Evolutionary conservation across 768 basidiomycete genomes (phyloP), one percentile per base, ranked within the genome.

Genomic region (Boletus rubropictus): DNA sequence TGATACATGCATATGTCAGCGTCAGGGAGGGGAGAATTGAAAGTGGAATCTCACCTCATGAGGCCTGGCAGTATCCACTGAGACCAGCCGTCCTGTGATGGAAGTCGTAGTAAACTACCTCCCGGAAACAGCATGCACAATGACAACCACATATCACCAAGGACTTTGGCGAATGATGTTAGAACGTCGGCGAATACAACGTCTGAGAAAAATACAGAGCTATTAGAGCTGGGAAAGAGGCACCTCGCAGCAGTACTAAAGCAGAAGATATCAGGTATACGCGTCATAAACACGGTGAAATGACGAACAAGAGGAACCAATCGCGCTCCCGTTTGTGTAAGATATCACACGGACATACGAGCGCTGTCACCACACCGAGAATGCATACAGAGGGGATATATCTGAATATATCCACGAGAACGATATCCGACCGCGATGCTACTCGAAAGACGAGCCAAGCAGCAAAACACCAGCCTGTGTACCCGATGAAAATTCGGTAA

Each of bases 111-210:
- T 34, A 94, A 72, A 54, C 84, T 87, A 38, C 88, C 85, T 31
- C 89, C 86, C 10, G 85, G 84, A 52, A 89, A 76, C n/a, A 97
- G 74, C 83, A 94, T 93, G 61, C 78, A 82, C 15, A 84, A 56
- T 5, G 89, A 91, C 36, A 97, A 71, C 90, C 90, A 97, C 34
- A 93, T 70, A 60, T 98, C 96, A 11, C 95, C 95, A 17, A 97
- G 72, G 33, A 99, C 92, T 71, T 96, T 97, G 29, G 96, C 94
- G 60, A 89, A 95, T 2, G 94, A 97, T 2, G 96, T 99, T 59
- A 94, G 79, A 51, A 98, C 81, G 74, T 98, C 96, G 49, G 95
- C 94, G 49, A 95, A 81, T 36, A 98, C 79, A 20, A 99, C 81
- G 63, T 99, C 96, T 24, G 83, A 82, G 68, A 99, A 99, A 63